Percentiles rank a stretch among this genome's conserved stretches.
Conservation (phyloP, 78 protist genomes). For the Dictyostelium purpureum region DNA sequence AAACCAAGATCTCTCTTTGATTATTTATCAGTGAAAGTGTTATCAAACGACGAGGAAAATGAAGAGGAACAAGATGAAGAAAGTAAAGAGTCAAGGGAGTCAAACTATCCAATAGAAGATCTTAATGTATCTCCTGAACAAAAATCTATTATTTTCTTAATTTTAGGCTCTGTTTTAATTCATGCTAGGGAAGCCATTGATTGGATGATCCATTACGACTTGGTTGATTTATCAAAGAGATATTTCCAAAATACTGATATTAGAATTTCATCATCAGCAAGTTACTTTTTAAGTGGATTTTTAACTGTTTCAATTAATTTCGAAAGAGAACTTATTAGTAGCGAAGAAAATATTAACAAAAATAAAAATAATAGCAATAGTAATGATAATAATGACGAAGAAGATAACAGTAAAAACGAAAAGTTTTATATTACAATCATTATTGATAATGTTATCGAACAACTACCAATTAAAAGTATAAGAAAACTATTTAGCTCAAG, state of each 20-base stretch:
- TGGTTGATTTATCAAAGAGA: background rate
- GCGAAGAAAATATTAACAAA: background rate
- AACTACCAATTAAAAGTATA: conserved; percentile 24
- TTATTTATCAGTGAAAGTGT: background rate
- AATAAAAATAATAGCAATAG: background rate
- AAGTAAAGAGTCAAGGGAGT: background rate
- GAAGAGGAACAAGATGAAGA: background rate
- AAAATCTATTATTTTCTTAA: background rate
- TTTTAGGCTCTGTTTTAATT: conserved; percentile 21
- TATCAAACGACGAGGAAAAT: background rate
- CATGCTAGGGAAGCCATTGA: conserved; percentile 12
- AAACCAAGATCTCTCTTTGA: conserved; percentile 8
- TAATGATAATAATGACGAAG: background rate
- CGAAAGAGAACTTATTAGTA: background rate
- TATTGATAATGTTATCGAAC: background rate
- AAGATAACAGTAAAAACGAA: no score
- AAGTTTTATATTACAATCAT: background rate
- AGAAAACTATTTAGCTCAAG: conserved; percentile 27
- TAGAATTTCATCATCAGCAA: conserved; percentile 36
- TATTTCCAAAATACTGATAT: conserved; percentile 10
- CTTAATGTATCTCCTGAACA: background rate
- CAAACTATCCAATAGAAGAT: background rate
- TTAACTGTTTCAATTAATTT: background rate
- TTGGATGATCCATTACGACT: conserved; percentile 14
- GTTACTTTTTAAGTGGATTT: conserved; percentile 25